These are phyloP conservation scores for Conringia planisiliqua DNA, from an alignment of 345 rosid species.

Conservation along the genomic window DNA sequence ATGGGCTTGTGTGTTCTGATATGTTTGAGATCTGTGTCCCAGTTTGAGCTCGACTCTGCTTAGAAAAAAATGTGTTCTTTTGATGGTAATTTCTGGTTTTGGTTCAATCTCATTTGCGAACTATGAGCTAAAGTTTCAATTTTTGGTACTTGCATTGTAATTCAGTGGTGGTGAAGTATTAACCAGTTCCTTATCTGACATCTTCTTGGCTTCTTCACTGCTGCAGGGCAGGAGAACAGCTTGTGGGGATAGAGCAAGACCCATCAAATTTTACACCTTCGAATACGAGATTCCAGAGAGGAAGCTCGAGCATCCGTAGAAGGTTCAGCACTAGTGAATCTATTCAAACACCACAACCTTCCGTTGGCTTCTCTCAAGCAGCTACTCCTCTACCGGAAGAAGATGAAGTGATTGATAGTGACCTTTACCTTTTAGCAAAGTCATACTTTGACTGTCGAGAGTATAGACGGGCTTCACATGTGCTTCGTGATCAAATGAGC, in stretches of 20 bases:
- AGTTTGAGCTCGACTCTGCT: neutral
- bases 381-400: constrained; percentile 83
- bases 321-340: constrained; percentile 78
- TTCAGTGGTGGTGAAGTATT: neutral
- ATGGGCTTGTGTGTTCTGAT: neutral
- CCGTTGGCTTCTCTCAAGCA: constrained; percentile 61
- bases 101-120: neutral
- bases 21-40: neutral
- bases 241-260: constrained; percentile 90
- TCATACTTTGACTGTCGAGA: constrained; percentile 87
- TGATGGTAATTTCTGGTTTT: neutral
- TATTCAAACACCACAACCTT: constrained; percentile 65
- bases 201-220: neutral
- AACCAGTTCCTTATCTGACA: neutral
- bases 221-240: constrained; percentile 90
- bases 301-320: constrained; percentile 90
- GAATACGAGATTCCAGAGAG: constrained; percentile 93
- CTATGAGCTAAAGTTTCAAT: neutral
- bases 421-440: constrained; percentile 86
- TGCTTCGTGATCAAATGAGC: constrained; percentile 71
- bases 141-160: neutral
- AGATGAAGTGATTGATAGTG: constrained; percentile 71
- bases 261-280: constrained; percentile 84
- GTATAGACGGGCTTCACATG: constrained; percentile 80
- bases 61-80: neutral